Base-by-base conservation (phyloP, 2,329 filamentous ascomycete species). In the Blastomyces silverae region DNA sequence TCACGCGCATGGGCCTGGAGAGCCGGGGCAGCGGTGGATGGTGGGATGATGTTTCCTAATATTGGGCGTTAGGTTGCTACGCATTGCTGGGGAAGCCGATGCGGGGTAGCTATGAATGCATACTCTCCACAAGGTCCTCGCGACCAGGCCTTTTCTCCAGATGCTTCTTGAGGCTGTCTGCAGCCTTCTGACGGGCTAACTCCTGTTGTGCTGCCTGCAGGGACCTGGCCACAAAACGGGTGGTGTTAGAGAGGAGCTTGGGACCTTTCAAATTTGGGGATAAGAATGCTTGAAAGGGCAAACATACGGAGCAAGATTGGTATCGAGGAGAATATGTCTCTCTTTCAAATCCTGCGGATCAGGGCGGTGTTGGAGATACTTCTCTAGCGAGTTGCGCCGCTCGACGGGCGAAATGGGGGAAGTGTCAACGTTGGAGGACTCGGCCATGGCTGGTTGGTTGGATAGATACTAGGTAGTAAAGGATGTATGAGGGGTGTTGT, bases 11-110 rank as follows among this genome's bases (percentile, higher is more conserved):
- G 86, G 64, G 88, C 91, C 73, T 89, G 87, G 63, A 97, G 81
- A 2, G 88, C 84, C 0, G 92, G 92, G 0, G 92, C 91, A 22
- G 89, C 91, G 62, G 78, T 88, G 42, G 89, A 89, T 64, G 87
- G 86, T 34, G 90, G 90, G 34, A 97, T 87, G 75, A 97, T 96
- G 78, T 96, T 96, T 70, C 87, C 90, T 93, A 71, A 64, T n/a
- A 17, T 17, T 55, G 17, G 31, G n/a, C 11, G 22, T 62, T 44
- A 66, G 56, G 10, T 2, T 13, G 20, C 15, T 37, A n/a, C n/a
- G 53, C 31, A 56, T 31, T 37, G 63, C 44, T 2, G 31, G 34
- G 64, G 64, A 46, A 65, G 67, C 61, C 56, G 60, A 53, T 59
- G 59, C 50, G 50, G 57, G 52, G 57, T 25, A 34, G 34, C 20